phyloP scores from a whole-genome alignment of 139 green algal species.

The Picochlorum sp. region DNA sequence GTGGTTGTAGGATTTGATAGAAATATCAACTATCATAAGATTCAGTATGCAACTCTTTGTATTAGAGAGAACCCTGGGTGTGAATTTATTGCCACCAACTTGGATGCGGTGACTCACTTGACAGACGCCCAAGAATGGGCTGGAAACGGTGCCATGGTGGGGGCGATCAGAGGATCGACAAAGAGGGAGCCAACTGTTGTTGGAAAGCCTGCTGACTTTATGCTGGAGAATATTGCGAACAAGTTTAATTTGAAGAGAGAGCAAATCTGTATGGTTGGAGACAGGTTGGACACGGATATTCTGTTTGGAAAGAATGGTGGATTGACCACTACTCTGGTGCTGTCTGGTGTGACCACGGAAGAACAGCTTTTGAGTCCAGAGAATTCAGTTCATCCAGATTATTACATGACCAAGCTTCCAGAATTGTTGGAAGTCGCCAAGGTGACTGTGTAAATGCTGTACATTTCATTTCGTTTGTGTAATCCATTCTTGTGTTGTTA shows the following conservation, averaged over 20 bases:
- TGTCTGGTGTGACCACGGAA: constrained; percentile 86
- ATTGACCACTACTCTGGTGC: constrained; percentile 76
- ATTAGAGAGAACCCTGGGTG: constrained; percentile 96
- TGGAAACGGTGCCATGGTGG: constrained; percentile 94
- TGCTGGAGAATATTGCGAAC: constrained; percentile 91
- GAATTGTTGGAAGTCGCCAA: constrained; percentile 24
- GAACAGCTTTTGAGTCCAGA: constrained; percentile 64
- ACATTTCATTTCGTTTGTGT: not conserved
- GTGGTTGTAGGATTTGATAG: constrained; percentile 98
- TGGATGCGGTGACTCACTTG: constrained; percentile 95
- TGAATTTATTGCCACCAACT: constrained; percentile 98
- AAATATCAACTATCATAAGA: constrained; percentile 99
- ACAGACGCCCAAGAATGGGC: constrained; percentile 96
- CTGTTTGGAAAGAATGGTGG: constrained; percentile 95
- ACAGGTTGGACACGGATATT: constrained; percentile 98
- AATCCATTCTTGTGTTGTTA: not conserved
- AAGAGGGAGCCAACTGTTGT: constrained; percentile 89
- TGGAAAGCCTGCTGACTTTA: constrained; percentile 93
- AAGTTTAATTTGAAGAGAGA: constrained; percentile 53
- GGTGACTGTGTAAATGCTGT: constrained; percentile 8
- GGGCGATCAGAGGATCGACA: constrained; percentile 84
- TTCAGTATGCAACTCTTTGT: constrained; percentile 97
- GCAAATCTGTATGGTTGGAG: constrained; percentile 98
- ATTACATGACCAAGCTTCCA: constrained; percentile 77
- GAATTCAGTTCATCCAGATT: constrained; percentile 85